Evolutionary conservation across 2,329 filamentous ascomycete genomes (phyloP), one percentile per base, ranked within the genome.

Genomic region (Pestalotiopsis sp.): DNA sequence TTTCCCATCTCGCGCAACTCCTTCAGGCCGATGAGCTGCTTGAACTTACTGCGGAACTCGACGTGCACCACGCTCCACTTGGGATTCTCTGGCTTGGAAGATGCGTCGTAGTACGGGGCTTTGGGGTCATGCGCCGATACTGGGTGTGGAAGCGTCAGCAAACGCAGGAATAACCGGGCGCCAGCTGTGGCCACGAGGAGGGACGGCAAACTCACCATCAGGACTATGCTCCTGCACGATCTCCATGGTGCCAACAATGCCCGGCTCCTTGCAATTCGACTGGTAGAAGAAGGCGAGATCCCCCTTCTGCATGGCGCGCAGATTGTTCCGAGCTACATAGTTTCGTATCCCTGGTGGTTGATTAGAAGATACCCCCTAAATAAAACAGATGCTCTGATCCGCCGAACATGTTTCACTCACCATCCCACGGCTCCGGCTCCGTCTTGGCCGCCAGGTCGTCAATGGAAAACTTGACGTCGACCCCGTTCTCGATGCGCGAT

Each of bases 221-320:
- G 93, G 87, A 2, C 91, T 91, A 73, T 93, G 92, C 77, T 97
- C 95, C 72, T 89, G 86, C 17, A 97, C 94, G 71, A 99, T 92
- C 75, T 96, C 92, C 92, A 97, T 95, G 20, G 91, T 88, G 1
- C 95, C 95, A 1, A 91, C 94, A 62, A 98, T 94, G 2, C 93
- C 95, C 0, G 95, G 94, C 27, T 91, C 88, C 78, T 97, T 97
- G 81, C 93, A 96, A 75, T 96, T 97, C 61, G 93, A 97, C 81
- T 98, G 95, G 78, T 98, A 98, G 83, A 99, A 98, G 82, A 99
- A 98, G 31, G 94, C 95, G 39, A 95, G 85, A 77, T 99, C 96
- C 64, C 95, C 95, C 68, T 91, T 90, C 75, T 93, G 94, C 96
- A 99, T 99, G 9, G 90, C 88, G 38, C 93, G 89, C 82, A 99